Evolutionary conservation across 2,329 filamentous ascomycete genomes (phyloP).

Genomic region (Rutstroemia sydowiana): DNA sequence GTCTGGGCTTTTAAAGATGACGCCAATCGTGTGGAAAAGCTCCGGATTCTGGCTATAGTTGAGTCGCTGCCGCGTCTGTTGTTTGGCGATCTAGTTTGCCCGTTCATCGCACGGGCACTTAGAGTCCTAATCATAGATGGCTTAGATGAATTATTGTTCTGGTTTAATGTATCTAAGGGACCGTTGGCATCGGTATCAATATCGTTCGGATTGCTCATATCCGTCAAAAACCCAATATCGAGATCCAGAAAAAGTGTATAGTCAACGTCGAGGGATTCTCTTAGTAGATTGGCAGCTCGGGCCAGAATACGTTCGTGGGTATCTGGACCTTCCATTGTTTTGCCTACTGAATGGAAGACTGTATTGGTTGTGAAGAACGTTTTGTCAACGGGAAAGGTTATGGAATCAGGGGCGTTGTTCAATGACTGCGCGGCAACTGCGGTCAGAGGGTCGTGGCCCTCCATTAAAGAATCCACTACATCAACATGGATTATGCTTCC

Average conservation of each 20-base stretch:
- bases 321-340: neutral
- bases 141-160: neutral
- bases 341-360: neutral
- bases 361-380: neutral
- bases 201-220: neutral
- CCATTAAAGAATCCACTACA: neutral
- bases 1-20: neutral
- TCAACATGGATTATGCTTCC: neutral
- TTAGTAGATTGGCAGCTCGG: constrained; percentile 12
- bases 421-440: constrained; percentile 4
- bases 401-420: neutral
- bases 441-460: neutral
- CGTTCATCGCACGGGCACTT: too few species aligned
- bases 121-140: too few species aligned
- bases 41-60: constrained; percentile 1
- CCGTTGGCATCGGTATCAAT: neutral
- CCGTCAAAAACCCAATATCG: constrained; percentile 3
- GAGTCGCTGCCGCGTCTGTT: constrained; percentile 4
- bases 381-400: too few species aligned
- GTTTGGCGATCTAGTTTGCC: neutral
- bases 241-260: constrained; percentile 15
- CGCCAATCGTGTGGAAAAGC: neutral
- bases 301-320: constrained; percentile 8
- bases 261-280: constrained; percentile 16
- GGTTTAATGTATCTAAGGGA: neutral